Base-by-base conservation (phyloP, 805 yeast genomes). In the Zygosaccharomyces rouxii region DNA sequence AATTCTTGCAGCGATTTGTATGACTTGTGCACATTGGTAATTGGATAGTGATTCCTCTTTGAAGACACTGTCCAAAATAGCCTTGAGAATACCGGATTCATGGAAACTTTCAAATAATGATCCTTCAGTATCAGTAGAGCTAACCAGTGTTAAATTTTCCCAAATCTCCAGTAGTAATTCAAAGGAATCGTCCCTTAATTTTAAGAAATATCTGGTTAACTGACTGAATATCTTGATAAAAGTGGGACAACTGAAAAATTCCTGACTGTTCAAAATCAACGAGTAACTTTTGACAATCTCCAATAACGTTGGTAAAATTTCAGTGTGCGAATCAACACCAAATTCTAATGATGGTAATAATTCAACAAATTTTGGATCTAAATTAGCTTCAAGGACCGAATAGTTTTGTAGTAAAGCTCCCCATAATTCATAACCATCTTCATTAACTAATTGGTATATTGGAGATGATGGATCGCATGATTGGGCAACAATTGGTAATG, bases 371-470 rank as follows among this genome's bases (percentile, higher is more conserved):
- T 70, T 71, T 11, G 67, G 63, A 26, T 67, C 67, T 3, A 66
- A 55, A 4, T 49, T 44, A n/a, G 49, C 47, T 26, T 60, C 63
- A 11, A 60, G 52, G 1, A 47, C 35, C 0, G 92, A 86, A 46
- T 77, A 77, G 52, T 81, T 80, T 53, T 80, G 86, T 44, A 89
- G 62, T 2, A 86, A 63, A 1, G 83, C 73, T n/a, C 77, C 71
- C 96, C 96, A 89, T 37, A 90, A 71, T 48, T 88, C 95, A 60
- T 79, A 81, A 0, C 95, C 96, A 68, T 90, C 97, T 61, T 90
- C 97, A 16, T 84, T 75, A 7, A 90, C 64, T 46, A 86, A 70
- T 2, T 78, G 69, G 50, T 79, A 77, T 45, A 70, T 72, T 19
- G 75, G 75, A 0, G 89, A 77, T 18, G 71, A 70, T 1, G 82